Evolutionary conservation across 148 eudicot species (phyloP).

Genomic region (Cornus suecica): DNA sequence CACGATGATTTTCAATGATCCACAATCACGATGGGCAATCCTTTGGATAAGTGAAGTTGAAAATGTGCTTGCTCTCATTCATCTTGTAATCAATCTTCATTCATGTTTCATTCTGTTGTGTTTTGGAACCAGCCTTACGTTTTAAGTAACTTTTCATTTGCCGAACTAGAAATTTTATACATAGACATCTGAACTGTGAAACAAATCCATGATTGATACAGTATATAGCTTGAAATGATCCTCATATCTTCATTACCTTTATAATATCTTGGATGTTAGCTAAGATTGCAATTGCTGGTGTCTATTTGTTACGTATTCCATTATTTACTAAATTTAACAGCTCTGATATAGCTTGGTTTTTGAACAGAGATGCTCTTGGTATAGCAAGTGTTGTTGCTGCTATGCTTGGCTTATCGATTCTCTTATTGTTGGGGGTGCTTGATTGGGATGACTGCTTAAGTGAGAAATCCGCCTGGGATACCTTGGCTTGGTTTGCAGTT

Average conservation of each 20-base stretch:
- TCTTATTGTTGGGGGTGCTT: conserved; percentile 72
- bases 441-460: conserved; percentile 91
- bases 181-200: neutral
- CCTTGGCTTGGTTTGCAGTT: conserved; percentile 97
- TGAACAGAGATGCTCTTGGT: conserved; percentile 68
- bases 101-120: too few species aligned
- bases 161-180: neutral
- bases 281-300: neutral
- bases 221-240: neutral
- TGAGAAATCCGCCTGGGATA: conserved; percentile 99
- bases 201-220: neutral
- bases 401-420: conserved; percentile 89
- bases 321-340: neutral
- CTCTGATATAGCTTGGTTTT: conserved; percentile 10
- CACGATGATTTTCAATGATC: too few species aligned
- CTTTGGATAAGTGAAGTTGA: too few species aligned
- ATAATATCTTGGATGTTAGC: neutral
- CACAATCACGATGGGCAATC: too few species aligned
- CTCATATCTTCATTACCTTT: neutral
- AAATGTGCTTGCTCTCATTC: too few species aligned
- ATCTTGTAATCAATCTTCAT: too few species aligned
- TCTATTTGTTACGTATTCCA: neutral
- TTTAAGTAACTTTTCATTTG: too few species aligned
- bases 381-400: conserved; percentile 97
- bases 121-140: too few species aligned